These are phyloP conservation scores for Lentinus polychrous DNA, from an alignment of 1,284 basidiomycete species.

Conservation along the genomic window DNA sequence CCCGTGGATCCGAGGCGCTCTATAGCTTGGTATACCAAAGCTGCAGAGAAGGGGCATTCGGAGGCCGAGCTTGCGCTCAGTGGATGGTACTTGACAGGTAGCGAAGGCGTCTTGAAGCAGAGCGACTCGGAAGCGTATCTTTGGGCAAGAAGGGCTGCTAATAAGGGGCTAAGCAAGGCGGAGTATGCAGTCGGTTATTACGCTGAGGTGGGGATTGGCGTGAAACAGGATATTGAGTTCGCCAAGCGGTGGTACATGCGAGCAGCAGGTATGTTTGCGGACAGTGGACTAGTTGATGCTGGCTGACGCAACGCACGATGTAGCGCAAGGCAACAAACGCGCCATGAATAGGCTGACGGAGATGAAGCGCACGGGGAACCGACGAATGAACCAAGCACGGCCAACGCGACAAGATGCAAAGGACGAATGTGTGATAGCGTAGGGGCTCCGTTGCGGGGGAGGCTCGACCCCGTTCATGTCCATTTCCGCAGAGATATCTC, in stretches of 20 bases:
- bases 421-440: conserved; percentile 79
- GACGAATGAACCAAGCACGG: conserved; percentile 64
- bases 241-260: conserved; percentile 99
- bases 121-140: conserved; percentile 96
- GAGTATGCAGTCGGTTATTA: conserved; percentile 98
- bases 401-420: conserved; percentile 90
- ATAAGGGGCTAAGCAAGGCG: conserved; percentile 89
- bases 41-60: conserved; percentile 90
- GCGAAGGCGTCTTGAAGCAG: conserved; percentile 94
- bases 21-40: conserved; percentile 98
- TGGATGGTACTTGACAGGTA: conserved; percentile 96
- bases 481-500: background rate
- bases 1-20: conserved; percentile 89
- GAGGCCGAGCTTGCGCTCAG: conserved; percentile 94
- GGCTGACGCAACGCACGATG: background rate
- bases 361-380: conserved; percentile 75
- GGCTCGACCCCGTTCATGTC: background rate
- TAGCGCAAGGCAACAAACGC: conserved; percentile 80
- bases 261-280: conserved; percentile 70
- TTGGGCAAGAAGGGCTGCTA: conserved; percentile 91
- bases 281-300: no score
- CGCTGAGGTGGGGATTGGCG: conserved; percentile 95
- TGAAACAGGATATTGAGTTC: conserved; percentile 92
- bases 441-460: background rate
- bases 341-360: conserved; percentile 95